These are phyloP conservation scores for Coniochaeta prunicola DNA, from an alignment of 2,329 filamentous ascomycete species.

Conservation along the genomic window DNA sequence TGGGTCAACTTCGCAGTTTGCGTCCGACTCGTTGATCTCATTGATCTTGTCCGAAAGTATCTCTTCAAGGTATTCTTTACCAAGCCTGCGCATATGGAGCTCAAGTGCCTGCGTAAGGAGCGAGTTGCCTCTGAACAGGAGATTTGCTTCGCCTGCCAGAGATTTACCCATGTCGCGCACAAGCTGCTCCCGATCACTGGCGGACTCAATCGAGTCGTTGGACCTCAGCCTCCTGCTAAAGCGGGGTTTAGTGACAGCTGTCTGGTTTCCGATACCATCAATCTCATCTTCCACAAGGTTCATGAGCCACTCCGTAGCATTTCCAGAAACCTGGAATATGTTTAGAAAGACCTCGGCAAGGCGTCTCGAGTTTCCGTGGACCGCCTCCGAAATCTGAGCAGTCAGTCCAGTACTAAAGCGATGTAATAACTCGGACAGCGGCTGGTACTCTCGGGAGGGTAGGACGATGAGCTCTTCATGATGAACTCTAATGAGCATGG, in stretches of 20 bases:
- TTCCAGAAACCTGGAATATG: slow-evolving; percentile 89
- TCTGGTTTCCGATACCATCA: slow-evolving; percentile 81
- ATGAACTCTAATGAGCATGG: slow-evolving; percentile 74
- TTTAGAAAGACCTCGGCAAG: slow-evolving; percentile 83
- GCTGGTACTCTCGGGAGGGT: slow-evolving; percentile 76
- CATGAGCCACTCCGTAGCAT: slow-evolving; percentile 83
- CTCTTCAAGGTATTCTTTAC: slow-evolving; percentile 87
- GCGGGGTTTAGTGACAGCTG: slow-evolving; percentile 63
- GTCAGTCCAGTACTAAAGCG: slow-evolving; percentile 79
- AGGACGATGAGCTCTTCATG: slow-evolving; percentile 88
- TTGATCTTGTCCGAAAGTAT: slow-evolving; percentile 76
- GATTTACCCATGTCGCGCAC: slow-evolving; percentile 74
- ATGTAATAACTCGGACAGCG: slow-evolving; percentile 76
- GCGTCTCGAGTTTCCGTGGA: slow-evolving; percentile 71
- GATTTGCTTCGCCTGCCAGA: slow-evolving; percentile 79
- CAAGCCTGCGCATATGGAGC: slow-evolving; percentile 89
- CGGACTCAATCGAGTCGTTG: slow-evolving; percentile 57
- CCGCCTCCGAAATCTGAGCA: slow-evolving; percentile 70
- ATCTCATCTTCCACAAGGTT: slow-evolving; percentile 94
- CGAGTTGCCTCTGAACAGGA: slow-evolving; percentile 92
- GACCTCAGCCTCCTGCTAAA: slow-evolving; percentile 66
- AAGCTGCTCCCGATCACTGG: slow-evolving; percentile 60
- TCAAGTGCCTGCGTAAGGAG: slow-evolving; percentile 89
- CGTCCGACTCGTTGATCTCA: slow-evolving; percentile 85
- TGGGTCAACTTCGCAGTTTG: slow-evolving; percentile 92